Base-by-base conservation (phyloP, 2,329 filamentous ascomycete genomes). In the Xylariaceae sp. region DNA sequence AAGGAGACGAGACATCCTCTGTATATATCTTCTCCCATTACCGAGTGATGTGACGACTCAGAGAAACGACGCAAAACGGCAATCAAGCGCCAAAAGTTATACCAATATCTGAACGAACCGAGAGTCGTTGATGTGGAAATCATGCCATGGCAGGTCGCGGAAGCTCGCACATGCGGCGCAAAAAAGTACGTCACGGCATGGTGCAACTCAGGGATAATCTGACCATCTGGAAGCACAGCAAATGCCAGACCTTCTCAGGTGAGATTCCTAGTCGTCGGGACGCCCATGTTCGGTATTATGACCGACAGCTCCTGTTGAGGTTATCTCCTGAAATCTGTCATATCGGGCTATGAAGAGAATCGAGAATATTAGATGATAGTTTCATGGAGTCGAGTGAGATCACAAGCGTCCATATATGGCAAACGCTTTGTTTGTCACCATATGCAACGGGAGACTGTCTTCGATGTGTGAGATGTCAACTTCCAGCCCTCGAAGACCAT, bases 1-100 rank as follows among this genome's bases (percentile, higher is more conserved):
- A 23, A 51, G n/a, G 49, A 44, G 34, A 42, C 17, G 56, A 63
- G 49, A 58, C 50, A 59, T 15, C 13, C 42, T 45, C 13, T 45
- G 42, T 45, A 51, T 30, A 39, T 13, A 51, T 23, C 18, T 42
- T 30, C 42, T 15, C 10, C 50, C 35, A 17, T n/a, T 44, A 57
- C 45, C 23, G n/a, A 34, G 39, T 11, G 49, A 4, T 39, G 44
- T 55, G 11, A 9, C 13, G n/a, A 45, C 11, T 15, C 30, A 15
- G 45, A 51, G 17, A n/a, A 23, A 15, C 39, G 17, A 52, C 37
- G 49, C 34, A 10, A 34, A 37, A 48, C 34, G 53, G 5, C 23
- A 50, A 51, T 23, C 34, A 39, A 44, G 44, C 2, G 48, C 13
- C 13, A 17, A 18, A 53, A 7, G n/a, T 18, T 42, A 7, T 34